Percentiles rank a stretch among this genome's conserved stretches.
Conservation (phyloP, 805 yeast genomes). For the Zygoascus flipseniorum region DNA sequence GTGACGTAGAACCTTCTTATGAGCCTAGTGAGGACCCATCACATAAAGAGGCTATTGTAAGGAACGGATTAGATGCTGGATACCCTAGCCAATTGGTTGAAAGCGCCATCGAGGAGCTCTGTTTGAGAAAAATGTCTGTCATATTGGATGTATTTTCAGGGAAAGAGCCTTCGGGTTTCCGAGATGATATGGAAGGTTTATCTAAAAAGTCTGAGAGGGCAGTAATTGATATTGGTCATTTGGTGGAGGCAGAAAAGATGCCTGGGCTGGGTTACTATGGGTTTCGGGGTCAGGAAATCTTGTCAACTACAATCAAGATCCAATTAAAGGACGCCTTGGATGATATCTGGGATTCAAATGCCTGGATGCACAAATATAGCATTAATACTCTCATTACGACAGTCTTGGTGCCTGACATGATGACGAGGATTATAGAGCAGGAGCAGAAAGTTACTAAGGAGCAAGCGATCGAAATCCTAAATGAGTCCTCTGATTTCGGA, state of each 20-base stretch:
- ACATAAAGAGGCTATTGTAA: not conserved
- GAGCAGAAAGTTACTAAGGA: not conserved
- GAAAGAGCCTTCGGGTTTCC: not conserved
- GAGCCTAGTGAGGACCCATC: no score
- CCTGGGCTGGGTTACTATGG: constrained; percentile 7
- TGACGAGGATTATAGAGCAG: constrained; percentile 1
- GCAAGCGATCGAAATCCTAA: not conserved
- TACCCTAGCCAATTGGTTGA: constrained; percentile 1
- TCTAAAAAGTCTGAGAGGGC: not conserved
- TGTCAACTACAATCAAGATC: not conserved
- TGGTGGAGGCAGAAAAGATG: constrained; percentile 1
- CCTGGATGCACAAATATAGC: constrained; percentile 4
- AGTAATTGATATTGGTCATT: not conserved
- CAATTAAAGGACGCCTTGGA: not conserved
- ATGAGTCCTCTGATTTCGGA: constrained; percentile 4
- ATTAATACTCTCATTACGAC: not conserved
- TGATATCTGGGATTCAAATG: not conserved
- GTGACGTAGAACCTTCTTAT: not conserved
- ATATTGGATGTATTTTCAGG: not conserved
- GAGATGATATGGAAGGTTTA: not conserved
- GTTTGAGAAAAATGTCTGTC: not conserved
- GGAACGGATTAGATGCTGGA: not conserved
- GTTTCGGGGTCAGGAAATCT: not conserved
- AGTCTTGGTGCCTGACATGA: constrained; percentile 4
- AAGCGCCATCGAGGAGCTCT: not conserved